A percentile compares a stretch with the other conserved stretches of the same genome.
Evolutionary conservation across 805 yeast species (phyloP).

Genomic region (Candida yuanshanica): DNA sequence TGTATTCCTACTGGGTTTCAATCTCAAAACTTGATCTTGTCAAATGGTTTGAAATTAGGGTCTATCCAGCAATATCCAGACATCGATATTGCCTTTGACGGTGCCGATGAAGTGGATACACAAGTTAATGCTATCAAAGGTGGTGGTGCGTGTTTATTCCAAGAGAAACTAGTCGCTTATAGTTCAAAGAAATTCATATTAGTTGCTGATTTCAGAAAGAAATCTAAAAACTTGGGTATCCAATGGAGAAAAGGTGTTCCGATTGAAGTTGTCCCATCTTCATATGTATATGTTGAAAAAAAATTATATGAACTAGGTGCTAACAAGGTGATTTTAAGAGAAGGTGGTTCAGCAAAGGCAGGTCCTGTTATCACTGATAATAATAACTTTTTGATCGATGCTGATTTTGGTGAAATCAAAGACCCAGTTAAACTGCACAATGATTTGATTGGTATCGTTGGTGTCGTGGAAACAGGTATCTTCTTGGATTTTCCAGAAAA

Average conservation of each 20-base stretch:
- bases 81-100: slow-evolving; percentile 93
- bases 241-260: slow-evolving; percentile 92
- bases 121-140: slow-evolving; percentile 87
- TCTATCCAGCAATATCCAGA: slow-evolving; percentile 77
- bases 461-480: slow-evolving; percentile 95
- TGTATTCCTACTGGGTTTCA: slow-evolving; percentile 98
- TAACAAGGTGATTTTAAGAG: slow-evolving; percentile 57
- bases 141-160: slow-evolving; percentile 97
- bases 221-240: slow-evolving; percentile 63
- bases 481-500: slow-evolving; percentile 65
- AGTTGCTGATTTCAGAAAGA: slow-evolving; percentile 91
- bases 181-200: slow-evolving; percentile 71
- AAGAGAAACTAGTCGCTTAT: slow-evolving; percentile 89
- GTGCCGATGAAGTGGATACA: slow-evolving; percentile 94
- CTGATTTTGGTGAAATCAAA: slow-evolving; percentile 77
- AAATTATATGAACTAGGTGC: slow-evolving; percentile 67
- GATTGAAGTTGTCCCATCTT: slow-evolving; percentile 87
- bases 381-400: slow-evolving; percentile 88
- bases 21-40: slow-evolving; percentile 77
- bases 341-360: slow-evolving; percentile 89
- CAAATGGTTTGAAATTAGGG: slow-evolving; percentile 73
- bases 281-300: slow-evolving; percentile 68
- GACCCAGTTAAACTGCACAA: slow-evolving; percentile 49
- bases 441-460: slow-evolving; percentile 69
- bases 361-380: slow-evolving; percentile 97